Evolutionary conservation across 768 basidiomycete genomes (phyloP).

Genomic region (Tricholoma saponaceum): DNA sequence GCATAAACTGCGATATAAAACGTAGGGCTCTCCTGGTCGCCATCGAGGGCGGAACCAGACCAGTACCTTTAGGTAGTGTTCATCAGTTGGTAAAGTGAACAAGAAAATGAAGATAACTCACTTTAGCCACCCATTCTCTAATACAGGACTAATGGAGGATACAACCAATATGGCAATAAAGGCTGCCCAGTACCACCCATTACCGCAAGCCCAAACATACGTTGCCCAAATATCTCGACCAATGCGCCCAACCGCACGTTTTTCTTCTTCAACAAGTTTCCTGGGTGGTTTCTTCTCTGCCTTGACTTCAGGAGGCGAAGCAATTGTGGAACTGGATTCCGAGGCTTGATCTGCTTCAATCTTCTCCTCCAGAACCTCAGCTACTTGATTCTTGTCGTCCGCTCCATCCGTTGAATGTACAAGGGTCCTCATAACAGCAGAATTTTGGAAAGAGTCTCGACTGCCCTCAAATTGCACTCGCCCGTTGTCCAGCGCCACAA

Average conservation of each 20-base stretch:
- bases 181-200: slow-evolving; percentile 49
- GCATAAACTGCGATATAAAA: slow-evolving; percentile 77
- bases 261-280: slow-evolving; percentile 84
- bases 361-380: slow-evolving; percentile 29
- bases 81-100: too few species aligned
- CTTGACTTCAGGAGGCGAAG: slow-evolving; percentile 23
- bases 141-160: slow-evolving; percentile 60
- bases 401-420: slow-evolving; percentile 47
- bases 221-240: slow-evolving; percentile 60
- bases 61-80: slow-evolving; percentile 35
- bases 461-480: slow-evolving; percentile 71
- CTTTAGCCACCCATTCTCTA: slow-evolving; percentile 72
- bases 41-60: slow-evolving; percentile 46
- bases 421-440: slow-evolving; percentile 61
- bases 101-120: slow-evolving; percentile 21
- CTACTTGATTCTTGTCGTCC: slow-evolving; percentile 31
- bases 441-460: slow-evolving; percentile 58
- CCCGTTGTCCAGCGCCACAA: slow-evolving; percentile 82
- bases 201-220: slow-evolving; percentile 50
- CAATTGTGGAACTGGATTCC: slow-evolving; percentile 29
- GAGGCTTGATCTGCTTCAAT: slow-evolving; percentile 16
- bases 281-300: slow-evolving; percentile 57
- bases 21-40: slow-evolving; percentile 38
- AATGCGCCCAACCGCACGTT: slow-evolving; percentile 71
- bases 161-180: slow-evolving; percentile 49